Base-by-base conservation (phyloP, 2,329 filamentous ascomycete species). In the Alternaria sp. region DNA sequence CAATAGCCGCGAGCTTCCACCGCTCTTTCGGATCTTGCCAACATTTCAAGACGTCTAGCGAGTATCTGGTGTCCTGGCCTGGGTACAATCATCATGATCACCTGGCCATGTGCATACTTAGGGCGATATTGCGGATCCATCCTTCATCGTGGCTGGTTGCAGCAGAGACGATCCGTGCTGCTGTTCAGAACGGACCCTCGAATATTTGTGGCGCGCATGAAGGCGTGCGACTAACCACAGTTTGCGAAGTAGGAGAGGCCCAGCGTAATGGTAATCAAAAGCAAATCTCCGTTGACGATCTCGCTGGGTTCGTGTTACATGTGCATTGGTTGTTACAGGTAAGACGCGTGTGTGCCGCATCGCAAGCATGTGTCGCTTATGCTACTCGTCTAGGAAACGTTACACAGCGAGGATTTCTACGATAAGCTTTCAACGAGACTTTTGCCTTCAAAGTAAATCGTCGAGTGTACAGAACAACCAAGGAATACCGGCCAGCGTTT, bases 401-500 rank as follows among this genome's bases (percentile, higher is more conserved):
- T 51, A 65, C 41, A 60, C 62, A 52, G 63, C 59, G 65, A 60
- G 67, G 63, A 60, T 64, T 64, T 52, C 43, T 45, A 56, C 60
- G 68, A 74, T 74, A 73, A 71, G 71, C 66, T 64, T 60, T 66
- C 58, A 61, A 55, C 32, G 27, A 36, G 30, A 57, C 60, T 53
- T 34, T 41, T 43, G 14, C 40, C 28, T 32, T 9, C 7, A 32
- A 22, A 44, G 18, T 62, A 52, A 41, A 48, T 57, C 52, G 49
- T 63, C 27, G 55, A 49, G 40, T 44, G 25, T 28, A 28, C 36
- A 9, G 11, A 41, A 41, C 9, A 38, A 18, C 36, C 16, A 38
- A 16, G 34, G 36, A 14, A 38, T 38, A 16, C n/a, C 36, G 28
- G 36, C 22, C 46, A 30, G 22, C 18, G 54, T 61, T 54, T 56